phyloP scores from a whole-genome alignment of 768 basidiomycete genomes.

The Vararia minispora region DNA sequence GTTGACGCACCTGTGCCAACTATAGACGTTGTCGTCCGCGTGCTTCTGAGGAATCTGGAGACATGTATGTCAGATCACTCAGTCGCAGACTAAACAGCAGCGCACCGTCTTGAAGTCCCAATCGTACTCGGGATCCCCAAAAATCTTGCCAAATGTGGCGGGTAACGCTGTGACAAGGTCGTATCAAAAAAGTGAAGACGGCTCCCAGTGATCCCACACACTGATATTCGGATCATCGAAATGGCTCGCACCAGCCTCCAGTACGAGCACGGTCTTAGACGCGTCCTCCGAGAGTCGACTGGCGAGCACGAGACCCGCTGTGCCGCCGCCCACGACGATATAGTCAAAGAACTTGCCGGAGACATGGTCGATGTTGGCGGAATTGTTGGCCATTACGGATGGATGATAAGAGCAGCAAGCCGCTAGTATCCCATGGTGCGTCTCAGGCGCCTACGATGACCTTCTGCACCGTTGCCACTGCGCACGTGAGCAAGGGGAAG shows the following conservation, averaged over 20 bases:
- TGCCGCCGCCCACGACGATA: constrained; percentile 18
- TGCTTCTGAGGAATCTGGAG: constrained; percentile 12
- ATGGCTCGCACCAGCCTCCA: constrained; percentile 16
- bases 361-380: neutral
- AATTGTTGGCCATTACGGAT: too few species aligned
- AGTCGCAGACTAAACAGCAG: neutral
- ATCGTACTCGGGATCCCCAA: constrained; percentile 12
- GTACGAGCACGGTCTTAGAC: constrained; percentile 24
- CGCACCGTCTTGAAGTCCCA: constrained; percentile 14
- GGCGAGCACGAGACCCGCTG: constrained; percentile 27
- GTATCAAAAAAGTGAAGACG: neutral
- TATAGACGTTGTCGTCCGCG: constrained; percentile 2
- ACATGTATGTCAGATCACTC: neutral
- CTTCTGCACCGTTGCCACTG: too few species aligned
- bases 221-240: constrained; percentile 6
- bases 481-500: too few species aligned
- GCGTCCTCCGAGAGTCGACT: constrained; percentile 28
- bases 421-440: too few species aligned
- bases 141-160: constrained; percentile 9
- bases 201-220: neutral
- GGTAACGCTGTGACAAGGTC: constrained; percentile 3
- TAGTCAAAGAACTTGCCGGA: constrained; percentile 3
- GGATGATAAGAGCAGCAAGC: too few species aligned
- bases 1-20: constrained; percentile 10
- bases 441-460: too few species aligned